Conservation (phyloP, 2,329 filamentous ascomycete species). For the Trichoderma semiorbis region DNA sequence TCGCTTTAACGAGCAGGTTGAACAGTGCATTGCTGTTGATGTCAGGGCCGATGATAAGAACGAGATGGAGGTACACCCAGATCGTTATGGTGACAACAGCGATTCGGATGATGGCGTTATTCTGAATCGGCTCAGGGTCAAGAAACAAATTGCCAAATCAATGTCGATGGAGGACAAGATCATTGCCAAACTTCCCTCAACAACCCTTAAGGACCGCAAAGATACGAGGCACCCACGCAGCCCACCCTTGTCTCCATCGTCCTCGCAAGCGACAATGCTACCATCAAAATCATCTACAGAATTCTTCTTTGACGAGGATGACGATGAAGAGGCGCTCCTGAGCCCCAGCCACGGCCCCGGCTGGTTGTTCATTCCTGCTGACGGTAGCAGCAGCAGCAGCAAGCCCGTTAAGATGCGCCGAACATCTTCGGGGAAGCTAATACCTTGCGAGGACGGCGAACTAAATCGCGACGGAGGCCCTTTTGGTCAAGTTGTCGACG, state of each 20-base stretch:
- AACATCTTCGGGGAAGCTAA: too few relatives aligned
- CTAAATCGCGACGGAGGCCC: too few relatives aligned
- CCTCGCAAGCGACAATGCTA: background rate
- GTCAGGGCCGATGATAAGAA: background rate
- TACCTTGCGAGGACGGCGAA: too few relatives aligned
- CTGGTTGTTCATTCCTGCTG: background rate
- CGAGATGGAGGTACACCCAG: background rate
- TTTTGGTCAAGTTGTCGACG: too few relatives aligned
- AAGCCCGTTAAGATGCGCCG: background rate
- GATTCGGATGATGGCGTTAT: background rate
- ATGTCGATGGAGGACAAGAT: background rate
- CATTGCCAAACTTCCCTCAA: background rate
- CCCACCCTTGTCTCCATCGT: background rate
- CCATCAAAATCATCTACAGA: too few relatives aligned
- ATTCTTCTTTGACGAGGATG: background rate
- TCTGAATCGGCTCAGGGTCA: background rate
- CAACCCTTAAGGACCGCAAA: background rate
- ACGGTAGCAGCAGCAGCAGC: background rate
- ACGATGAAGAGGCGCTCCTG: background rate
- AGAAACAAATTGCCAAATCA: background rate
- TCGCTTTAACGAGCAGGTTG: background rate
- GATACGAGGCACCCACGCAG: background rate
- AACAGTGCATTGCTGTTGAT: background rate
- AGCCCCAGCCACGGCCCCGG: too few relatives aligned
- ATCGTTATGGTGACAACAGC: background rate